Conservation (phyloP, 257 asterid genomes). For the Knoxia roxburghii region DNA sequence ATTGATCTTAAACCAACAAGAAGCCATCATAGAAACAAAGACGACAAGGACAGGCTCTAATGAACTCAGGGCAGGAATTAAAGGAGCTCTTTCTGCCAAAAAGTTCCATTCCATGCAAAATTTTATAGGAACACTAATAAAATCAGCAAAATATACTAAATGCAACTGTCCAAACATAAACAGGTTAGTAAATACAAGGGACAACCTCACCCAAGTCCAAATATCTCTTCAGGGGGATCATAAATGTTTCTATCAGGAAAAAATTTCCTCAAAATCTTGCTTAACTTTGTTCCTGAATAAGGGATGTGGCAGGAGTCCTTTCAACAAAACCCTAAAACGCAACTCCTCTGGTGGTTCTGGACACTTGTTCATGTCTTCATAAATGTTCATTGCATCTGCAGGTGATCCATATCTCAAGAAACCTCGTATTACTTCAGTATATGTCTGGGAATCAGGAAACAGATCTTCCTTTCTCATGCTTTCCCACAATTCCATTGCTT, state of each 20-base stretch:
- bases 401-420: conserved; percentile 93
- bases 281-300: conserved; percentile 84
- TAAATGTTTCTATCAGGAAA: conserved; percentile 81
- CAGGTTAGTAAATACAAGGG: neutral
- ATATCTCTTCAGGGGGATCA: conserved; percentile 96
- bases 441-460: conserved; percentile 86
- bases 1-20: neutral
- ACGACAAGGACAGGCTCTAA: neutral
- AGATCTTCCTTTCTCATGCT: conserved; percentile 69
- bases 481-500: conserved; percentile 79
- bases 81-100: too few species aligned
- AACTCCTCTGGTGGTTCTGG: conserved; percentile 90
- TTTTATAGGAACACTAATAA: too few species aligned
- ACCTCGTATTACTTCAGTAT: conserved; percentile 89
- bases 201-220: conserved; percentile 74
- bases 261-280: conserved; percentile 90
- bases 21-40: neutral
- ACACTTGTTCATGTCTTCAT: conserved; percentile 85
- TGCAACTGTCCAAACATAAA: neutral
- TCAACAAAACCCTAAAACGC: conserved; percentile 82
- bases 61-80: neutral
- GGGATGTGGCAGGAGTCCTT: conserved; percentile 96
- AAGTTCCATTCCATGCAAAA: too few species aligned
- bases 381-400: conserved; percentile 94
- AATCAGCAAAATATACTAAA: neutral